A percentile compares a stretch with the other conserved stretches of the same genome.
Evolutionary conservation across 2,329 filamentous ascomycete genomes (phyloP).

Genomic region (Colletotrichum liriopes): DNA sequence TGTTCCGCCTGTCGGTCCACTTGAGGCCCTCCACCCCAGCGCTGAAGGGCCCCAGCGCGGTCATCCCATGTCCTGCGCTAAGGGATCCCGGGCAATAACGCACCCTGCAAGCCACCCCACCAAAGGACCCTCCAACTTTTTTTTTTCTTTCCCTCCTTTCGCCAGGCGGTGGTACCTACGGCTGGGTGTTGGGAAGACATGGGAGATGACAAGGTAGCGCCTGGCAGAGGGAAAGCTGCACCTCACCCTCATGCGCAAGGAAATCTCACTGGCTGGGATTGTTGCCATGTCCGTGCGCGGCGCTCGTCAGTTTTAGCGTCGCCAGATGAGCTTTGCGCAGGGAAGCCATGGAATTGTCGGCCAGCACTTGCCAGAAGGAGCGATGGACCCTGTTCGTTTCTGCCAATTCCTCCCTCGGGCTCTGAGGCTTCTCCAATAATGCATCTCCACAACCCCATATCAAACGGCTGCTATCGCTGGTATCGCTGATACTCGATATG

Average conservation of each 20-base stretch:
- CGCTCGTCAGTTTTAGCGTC: conserved; percentile 39
- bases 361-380: conserved; percentile 18
- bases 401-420: conserved; percentile 11
- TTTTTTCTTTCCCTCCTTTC: background rate
- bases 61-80: conserved; percentile 39
- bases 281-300: conserved; percentile 34
- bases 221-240: conserved; percentile 13
- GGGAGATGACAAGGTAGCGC: conserved; percentile 7
- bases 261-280: conserved; percentile 26
- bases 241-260: conserved; percentile 11
- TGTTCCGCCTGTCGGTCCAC: conserved; percentile 38
- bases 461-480: conserved; percentile 25
- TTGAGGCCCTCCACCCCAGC: conserved; percentile 20
- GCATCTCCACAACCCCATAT: conserved; percentile 23
- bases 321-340: conserved; percentile 14
- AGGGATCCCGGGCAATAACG: conserved; percentile 19
- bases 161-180: background rate
- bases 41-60: background rate
- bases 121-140: conserved; percentile 16
- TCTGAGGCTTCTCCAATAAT: background rate
- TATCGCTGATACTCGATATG: conserved; percentile 20
- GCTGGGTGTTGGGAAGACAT: background rate
- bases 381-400: conserved; percentile 24
- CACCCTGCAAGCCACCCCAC: conserved; percentile 20
- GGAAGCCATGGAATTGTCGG: conserved; percentile 19